Base-by-base conservation (phyloP, 345 rosid species). In the Hibiscus tridactylites region DNA sequence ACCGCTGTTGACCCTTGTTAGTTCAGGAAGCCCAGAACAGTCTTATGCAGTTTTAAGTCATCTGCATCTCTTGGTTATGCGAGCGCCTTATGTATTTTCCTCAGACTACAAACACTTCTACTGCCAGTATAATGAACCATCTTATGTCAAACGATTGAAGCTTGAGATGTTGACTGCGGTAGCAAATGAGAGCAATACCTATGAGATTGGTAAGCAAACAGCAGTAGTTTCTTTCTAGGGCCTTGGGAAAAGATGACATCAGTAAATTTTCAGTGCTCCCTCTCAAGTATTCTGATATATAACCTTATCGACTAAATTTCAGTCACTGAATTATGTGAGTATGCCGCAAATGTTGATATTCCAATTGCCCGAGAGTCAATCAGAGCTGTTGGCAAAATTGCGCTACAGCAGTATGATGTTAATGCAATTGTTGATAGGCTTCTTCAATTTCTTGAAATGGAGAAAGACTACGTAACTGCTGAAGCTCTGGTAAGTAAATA, bases 401-500 rank as follows among this genome's bases (percentile, higher is more conserved):
- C 99, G 64, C 82, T 95, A 78, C 99, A 92, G 82, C 99, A 95
- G 81, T 95, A 95, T 79, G 99, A 95, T 81, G 97, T 95, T 70
- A 95, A 95, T 86, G 99, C 99, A 12, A 95, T 92, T 79, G 99
- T 95, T 65, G 99, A 95, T 83, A 95, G 99, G 85, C 97, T 95
- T 79, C 97, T 95, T 81, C 99, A 95, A 72, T 95, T 95, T 85
- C 84, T 92, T 75, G 99, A 95, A 86, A 95, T 95, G 99, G 99
- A 95, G 78, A 95, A 95, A 85, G 99, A 95, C 86, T 90, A 89
- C 70, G 99, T 95, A 72, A 95, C 97, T 50, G 99, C 99, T 71
- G 99, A 95, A 85, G 90, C 97, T 74, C 80, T 95, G 92, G 99
- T 95, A 85, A 78, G 62, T 67, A 44, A 73, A 70, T 26, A 37